Percentiles rank a stretch among this genome's conserved stretches.
Conservation (phyloP, 441 rosid species). For the Manihot esculenta region DNA sequence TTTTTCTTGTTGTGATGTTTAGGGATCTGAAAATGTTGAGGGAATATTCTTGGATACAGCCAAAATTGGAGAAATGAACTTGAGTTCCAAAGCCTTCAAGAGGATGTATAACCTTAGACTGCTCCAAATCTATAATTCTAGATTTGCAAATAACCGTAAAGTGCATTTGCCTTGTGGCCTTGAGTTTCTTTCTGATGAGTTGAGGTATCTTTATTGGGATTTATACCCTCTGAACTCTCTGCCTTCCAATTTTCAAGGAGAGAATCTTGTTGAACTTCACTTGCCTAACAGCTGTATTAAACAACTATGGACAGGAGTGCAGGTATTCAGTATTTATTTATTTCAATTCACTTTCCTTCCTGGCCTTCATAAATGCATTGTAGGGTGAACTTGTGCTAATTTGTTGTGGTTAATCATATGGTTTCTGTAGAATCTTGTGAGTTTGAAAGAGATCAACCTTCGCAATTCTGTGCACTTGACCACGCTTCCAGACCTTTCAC, state of each 20-base stretch:
- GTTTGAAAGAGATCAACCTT: constrained; percentile 20
- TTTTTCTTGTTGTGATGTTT: neutral
- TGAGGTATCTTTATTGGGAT: constrained; percentile 33
- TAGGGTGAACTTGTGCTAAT: neutral
- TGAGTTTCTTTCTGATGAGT: constrained; percentile 19
- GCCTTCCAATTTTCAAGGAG: constrained; percentile 24
- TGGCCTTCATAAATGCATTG: neutral
- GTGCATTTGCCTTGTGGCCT: constrained; percentile 21
- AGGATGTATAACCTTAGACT: constrained; percentile 28
- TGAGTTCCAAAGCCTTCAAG: constrained; percentile 14
- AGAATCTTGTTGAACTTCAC: constrained; percentile 24
- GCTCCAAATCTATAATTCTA: constrained; percentile 12
- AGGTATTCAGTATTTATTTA: constrained; percentile 15
- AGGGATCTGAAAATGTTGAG: neutral
- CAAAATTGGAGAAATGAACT: neutral
- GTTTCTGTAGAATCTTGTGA: constrained; percentile 19
- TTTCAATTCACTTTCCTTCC: neutral
- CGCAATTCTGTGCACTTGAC: constrained; percentile 23
- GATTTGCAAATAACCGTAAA: neutral
- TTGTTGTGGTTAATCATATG: neutral
- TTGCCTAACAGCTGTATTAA: constrained; percentile 13
- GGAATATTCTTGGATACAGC: neutral
- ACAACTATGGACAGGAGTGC: constrained; percentile 23
- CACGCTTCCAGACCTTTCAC: constrained; percentile 24
- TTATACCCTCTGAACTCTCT: constrained; percentile 26